Percentiles rank a stretch among this genome's conserved stretches.
Conservation (phyloP, 2,329 filamentous ascomycete species). For the Venturiaceae sp. region DNA sequence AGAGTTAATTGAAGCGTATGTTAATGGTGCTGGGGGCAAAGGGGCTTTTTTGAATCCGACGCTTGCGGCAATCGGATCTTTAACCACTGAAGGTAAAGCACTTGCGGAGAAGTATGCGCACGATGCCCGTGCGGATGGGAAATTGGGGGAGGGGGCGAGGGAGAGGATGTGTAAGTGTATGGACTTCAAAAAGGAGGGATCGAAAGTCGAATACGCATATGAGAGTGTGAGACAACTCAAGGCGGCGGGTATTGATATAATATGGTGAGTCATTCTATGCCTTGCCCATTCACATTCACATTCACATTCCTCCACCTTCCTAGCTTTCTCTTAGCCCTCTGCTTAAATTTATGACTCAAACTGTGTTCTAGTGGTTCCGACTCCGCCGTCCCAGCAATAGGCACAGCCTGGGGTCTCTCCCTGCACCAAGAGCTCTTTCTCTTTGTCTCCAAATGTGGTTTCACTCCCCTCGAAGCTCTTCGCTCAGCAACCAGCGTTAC, state of each 20-base stretch:
- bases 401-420: constrained; percentile 33
- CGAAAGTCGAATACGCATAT: constrained; percentile 30
- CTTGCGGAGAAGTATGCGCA: constrained; percentile 30
- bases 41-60: constrained; percentile 36
- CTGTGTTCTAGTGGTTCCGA: constrained; percentile 27
- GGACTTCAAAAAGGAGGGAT: constrained; percentile 21
- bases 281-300: background rate
- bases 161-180: constrained; percentile 31
- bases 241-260: constrained; percentile 28
- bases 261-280: constrained; percentile 21
- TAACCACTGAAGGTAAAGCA: constrained; percentile 29
- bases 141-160: constrained; percentile 23
- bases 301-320: background rate
- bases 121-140: constrained; percentile 23
- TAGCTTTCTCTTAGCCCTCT: background rate
- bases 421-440: constrained; percentile 32
- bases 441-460: constrained; percentile 30
- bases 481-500: constrained; percentile 29
- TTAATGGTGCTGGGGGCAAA: constrained; percentile 26
- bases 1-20: constrained; percentile 31
- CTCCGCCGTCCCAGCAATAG: constrained; percentile 30
- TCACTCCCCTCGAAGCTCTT: constrained; percentile 32
- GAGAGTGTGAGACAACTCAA: constrained; percentile 30
- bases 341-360: background rate
- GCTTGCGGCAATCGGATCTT: constrained; percentile 27